phyloP scores from a whole-genome alignment of 352 stramenopile species.

The Hyaloperonospora arabidopsidis region DNA sequence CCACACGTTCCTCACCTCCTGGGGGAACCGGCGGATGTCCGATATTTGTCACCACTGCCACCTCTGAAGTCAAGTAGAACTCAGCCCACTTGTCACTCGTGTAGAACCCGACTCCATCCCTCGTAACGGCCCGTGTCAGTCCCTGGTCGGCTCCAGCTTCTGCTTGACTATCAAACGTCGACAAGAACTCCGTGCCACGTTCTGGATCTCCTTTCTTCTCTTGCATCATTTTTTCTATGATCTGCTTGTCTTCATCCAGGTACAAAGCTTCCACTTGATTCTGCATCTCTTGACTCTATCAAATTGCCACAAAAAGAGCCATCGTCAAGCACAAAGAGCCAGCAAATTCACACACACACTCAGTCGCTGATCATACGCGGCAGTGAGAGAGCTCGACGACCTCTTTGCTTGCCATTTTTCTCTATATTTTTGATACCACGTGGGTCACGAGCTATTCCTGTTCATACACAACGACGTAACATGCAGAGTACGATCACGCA shows the following conservation, averaged over 20 bases:
- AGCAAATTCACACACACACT: conserved; percentile 4
- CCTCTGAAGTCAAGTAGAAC: conserved; percentile 46
- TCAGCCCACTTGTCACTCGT: conserved; percentile 44
- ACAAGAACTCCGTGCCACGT: conserved; percentile 4
- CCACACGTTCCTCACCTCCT: conserved; percentile 28
- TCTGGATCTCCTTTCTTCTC: conserved; percentile 1
- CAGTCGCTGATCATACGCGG: conserved; percentile 7
- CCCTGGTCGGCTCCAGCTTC: conserved; percentile 8
- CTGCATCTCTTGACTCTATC: conserved; percentile 28
- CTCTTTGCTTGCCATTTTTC: conserved; percentile 2
- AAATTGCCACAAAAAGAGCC: conserved; percentile 3
- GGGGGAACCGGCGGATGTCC: conserved; percentile 46
- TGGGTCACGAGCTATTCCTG: not conserved
- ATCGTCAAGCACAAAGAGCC: no score
- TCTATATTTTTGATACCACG: conserved; percentile 12
- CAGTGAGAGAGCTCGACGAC: not conserved
- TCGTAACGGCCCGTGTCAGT: conserved; percentile 10
- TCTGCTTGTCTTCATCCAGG: conserved; percentile 7
- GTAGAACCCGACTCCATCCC: conserved; percentile 27
- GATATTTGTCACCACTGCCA: conserved; percentile 52
- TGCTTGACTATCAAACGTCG: not conserved
- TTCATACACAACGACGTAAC: conserved; percentile 3
- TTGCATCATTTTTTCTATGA: not conserved
- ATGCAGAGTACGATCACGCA: conserved; percentile 14
- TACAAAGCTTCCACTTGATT: conserved; percentile 25